phyloP scores from a whole-genome alignment of 768 basidiomycete species.

The Lanmaoa pseudosensibilis region DNA sequence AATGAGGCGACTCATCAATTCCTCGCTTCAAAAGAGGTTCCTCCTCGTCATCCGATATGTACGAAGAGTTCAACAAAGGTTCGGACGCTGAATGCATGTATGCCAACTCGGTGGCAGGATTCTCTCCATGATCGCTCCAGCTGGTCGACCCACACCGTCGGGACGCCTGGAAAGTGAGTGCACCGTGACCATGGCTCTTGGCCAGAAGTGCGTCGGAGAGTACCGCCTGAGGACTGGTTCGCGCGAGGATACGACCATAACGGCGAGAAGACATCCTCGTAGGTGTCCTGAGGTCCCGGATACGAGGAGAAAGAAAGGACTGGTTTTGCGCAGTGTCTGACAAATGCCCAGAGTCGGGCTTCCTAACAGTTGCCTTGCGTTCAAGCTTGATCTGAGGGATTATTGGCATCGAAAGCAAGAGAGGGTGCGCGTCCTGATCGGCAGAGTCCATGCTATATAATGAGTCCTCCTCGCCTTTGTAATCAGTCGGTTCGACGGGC shows the following conservation, averaged over 20 bases:
- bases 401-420: conserved; percentile 28
- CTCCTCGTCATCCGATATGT: conserved; percentile 8
- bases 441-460: conserved; percentile 29
- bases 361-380: conserved; percentile 26
- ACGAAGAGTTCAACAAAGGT: background rate
- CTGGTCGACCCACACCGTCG: background rate
- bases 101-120: background rate
- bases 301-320: conserved; percentile 22
- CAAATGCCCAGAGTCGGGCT: background rate
- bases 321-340: background rate
- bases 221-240: background rate
- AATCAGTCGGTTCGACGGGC: background rate
- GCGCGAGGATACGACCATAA: conserved; percentile 7
- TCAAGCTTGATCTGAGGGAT: conserved; percentile 31
- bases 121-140: background rate
- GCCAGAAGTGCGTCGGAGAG: background rate
- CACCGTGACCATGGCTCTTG: background rate
- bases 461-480: conserved; percentile 18
- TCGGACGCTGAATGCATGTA: conserved; percentile 13
- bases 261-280: conserved; percentile 19
- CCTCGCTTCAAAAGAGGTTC: conserved; percentile 2
- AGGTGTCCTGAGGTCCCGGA: conserved; percentile 12
- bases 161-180: background rate
- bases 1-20: conserved; percentile 8
- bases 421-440: conserved; percentile 21